phyloP scores from a whole-genome alignment of 2,329 filamentous ascomycete species.

The Neophaeococcomyces mojaviensis region DNA sequence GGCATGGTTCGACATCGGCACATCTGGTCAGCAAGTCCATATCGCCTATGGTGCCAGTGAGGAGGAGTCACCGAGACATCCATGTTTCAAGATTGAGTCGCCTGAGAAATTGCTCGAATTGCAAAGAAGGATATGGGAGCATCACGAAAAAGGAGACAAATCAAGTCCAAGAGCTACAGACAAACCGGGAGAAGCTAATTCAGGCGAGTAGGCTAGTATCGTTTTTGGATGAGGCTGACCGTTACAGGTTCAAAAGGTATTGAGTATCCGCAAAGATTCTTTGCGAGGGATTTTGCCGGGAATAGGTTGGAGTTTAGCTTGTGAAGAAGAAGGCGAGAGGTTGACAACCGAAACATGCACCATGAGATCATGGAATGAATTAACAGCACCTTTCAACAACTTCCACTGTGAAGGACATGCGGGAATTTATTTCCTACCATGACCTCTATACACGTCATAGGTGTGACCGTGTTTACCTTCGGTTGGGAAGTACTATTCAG shows the following conservation, averaged over 20 bases:
- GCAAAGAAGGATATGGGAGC: conserved; percentile 45
- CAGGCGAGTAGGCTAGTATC: conserved; percentile 26
- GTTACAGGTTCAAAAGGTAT: conserved; percentile 43
- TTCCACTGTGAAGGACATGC: no score
- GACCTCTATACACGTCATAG: no score
- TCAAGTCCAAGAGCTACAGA: conserved; percentile 50
- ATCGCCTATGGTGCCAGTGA: conserved; percentile 45
- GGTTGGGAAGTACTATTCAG: no score
- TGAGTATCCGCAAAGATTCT: conserved; percentile 56
- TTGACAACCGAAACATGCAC: no score
- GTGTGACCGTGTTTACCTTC: no score
- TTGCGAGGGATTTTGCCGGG: conserved; percentile 52
- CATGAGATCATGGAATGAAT: no score
- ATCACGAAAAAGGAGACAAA: conserved; percentile 41
- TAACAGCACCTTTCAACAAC: no score
- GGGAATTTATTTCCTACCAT: no score
- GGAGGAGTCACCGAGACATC: conserved; percentile 48
- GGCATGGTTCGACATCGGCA: conserved; percentile 41
- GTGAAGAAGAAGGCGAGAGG: no score
- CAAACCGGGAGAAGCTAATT: conserved; percentile 43
- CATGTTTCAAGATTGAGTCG: conserved; percentile 50
- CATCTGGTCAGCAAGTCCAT: conserved; percentile 40
- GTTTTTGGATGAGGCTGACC: conserved; percentile 1
- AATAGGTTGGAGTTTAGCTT: conserved; percentile 49
- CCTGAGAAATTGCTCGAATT: conserved; percentile 42